Evolutionary conservation across 139 green algal species (phyloP).

Genomic region (Asterochloris erici): DNA sequence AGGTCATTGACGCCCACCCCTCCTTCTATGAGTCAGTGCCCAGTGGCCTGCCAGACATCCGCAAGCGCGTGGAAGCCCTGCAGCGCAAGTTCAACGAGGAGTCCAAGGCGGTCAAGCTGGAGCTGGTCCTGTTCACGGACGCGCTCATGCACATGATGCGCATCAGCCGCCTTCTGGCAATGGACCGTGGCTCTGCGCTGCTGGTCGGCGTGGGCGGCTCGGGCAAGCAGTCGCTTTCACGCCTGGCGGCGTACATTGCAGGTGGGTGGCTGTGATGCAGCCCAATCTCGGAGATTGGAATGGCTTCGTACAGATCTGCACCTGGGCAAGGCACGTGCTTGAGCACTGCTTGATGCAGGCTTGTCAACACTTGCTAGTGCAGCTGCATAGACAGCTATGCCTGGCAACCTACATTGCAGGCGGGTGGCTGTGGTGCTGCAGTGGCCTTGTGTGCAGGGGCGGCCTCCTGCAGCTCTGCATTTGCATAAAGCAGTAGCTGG

Average conservation of each 20-base stretch:
- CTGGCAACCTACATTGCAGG: too few species aligned
- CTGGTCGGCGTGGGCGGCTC: constrained; percentile 92
- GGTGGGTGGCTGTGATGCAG: constrained; percentile 3
- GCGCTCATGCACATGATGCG: constrained; percentile 87
- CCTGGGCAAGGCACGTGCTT: too few species aligned
- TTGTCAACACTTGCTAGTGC: too few species aligned
- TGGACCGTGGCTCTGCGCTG: constrained; percentile 83
- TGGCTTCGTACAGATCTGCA: too few species aligned
- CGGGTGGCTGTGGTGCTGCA: too few species aligned
- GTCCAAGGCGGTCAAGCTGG: constrained; percentile 65
- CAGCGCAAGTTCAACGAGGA: constrained; percentile 76
- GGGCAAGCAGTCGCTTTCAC: constrained; percentile 82
- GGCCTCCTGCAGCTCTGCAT: not conserved
- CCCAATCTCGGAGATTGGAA: too few species aligned
- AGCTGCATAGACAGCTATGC: too few species aligned
- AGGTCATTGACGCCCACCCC: constrained; percentile 70
- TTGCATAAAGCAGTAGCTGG: not conserved
- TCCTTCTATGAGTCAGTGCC: constrained; percentile 81
- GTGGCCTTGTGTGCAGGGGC: too few species aligned
- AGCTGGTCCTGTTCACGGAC: constrained; percentile 94
- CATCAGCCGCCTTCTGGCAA: constrained; percentile 78
- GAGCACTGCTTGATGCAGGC: too few species aligned
- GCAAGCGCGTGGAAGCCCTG: constrained; percentile 59
- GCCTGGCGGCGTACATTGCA: constrained; percentile 81
- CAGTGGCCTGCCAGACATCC: constrained; percentile 67